phyloP scores from a whole-genome alignment of 805 yeast species.

The Saccharomycopsis schoenii region DNA sequence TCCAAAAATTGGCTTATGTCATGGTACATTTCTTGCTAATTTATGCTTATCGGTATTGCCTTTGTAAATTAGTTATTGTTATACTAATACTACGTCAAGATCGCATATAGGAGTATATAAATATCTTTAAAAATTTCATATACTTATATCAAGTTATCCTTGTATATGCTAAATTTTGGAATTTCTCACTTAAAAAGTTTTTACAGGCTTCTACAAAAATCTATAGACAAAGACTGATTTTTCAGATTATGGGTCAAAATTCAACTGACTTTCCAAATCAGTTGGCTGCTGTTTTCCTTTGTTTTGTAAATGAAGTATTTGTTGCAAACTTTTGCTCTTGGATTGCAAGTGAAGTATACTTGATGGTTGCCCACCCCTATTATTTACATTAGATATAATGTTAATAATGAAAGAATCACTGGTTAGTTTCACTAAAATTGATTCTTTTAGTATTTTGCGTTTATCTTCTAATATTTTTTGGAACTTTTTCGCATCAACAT shows the following conservation, averaged over 20 bases:
- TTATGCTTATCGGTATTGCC: too few relatives aligned
- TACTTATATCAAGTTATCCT: too few relatives aligned
- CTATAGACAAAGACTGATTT: background rate
- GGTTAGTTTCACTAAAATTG: background rate
- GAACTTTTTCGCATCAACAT: background rate
- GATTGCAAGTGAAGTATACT: background rate
- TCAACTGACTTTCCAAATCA: background rate
- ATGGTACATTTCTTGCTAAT: too few relatives aligned
- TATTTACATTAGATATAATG: background rate
- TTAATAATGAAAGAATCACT: background rate
- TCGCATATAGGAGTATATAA: too few relatives aligned
- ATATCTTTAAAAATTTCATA: too few relatives aligned
- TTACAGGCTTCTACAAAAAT: too few relatives aligned
- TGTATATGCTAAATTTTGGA: too few relatives aligned
- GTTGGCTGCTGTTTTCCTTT: background rate
- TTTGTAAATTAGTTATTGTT: too few relatives aligned
- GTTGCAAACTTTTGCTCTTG: background rate
- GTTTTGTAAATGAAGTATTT: background rate
- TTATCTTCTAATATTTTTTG: background rate
- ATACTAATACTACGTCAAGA: too few relatives aligned
- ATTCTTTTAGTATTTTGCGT: background rate
- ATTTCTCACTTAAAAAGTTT: too few relatives aligned
- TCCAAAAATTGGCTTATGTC: too few relatives aligned
- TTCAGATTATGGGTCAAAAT: background rate
- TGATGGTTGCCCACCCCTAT: background rate